phyloP scores from a whole-genome alignment of 805 yeast genomes.

The Priceomyces medius region DNA sequence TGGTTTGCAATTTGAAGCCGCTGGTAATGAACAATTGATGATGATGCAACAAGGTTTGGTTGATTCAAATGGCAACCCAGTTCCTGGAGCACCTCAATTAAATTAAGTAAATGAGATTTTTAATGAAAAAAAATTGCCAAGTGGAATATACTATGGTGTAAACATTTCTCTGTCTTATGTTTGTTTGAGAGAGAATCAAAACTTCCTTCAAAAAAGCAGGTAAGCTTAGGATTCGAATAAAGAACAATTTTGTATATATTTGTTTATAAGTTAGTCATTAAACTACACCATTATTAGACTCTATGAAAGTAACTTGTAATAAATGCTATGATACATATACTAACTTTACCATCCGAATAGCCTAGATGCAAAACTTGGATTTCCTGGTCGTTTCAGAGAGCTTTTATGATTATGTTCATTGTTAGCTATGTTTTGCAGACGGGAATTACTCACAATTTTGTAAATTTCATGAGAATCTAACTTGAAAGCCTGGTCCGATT shows the following conservation, averaged over 20 bases:
- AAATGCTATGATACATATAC: conserved; percentile 2
- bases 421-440: background rate
- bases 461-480: conserved; percentile 15
- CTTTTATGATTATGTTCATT: background rate
- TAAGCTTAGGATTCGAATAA: background rate
- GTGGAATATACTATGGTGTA: conserved; percentile 1
- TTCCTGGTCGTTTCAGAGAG: conserved; percentile 1
- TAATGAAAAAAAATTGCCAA: background rate
- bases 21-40: conserved; percentile 89
- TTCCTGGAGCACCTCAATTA: conserved; percentile 70
- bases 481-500: conserved; percentile 4
- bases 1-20: conserved; percentile 93
- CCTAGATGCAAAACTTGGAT: conserved; percentile 22
- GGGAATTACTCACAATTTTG: conserved; percentile 11
- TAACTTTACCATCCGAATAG: conserved; percentile 39
- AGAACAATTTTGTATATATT: conserved; percentile 8
- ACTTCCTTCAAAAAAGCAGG: background rate
- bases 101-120: conserved; percentile 7
- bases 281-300: conserved; percentile 1
- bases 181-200: background rate
- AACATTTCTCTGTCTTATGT: background rate
- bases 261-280: conserved; percentile 4
- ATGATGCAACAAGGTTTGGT: conserved; percentile 86
- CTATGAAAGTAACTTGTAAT: background rate
- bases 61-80: conserved; percentile 83